A percentile compares a stretch with the other conserved stretches of the same genome.
These are phyloP conservation scores for Fusarium zealandicum DNA, from an alignment of 2,329 filamentous ascomycete species.

Conservation along the genomic window DNA sequence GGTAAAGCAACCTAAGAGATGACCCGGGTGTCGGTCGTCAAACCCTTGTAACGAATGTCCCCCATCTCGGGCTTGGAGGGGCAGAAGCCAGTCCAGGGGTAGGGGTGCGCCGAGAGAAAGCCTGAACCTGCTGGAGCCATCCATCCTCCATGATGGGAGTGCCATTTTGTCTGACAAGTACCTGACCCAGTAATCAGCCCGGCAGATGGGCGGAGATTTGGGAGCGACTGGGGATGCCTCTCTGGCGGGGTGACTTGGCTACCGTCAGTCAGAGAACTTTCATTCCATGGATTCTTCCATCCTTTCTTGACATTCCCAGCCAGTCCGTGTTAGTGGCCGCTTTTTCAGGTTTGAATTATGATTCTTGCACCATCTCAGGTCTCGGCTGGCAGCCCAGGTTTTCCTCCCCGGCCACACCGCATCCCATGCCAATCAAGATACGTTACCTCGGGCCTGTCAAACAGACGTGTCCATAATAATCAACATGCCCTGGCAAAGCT, in stretches of 20 bases:
- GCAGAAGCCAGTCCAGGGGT: neutral
- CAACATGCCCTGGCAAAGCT: conserved; percentile 19
- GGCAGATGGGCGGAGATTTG: conserved; percentile 18
- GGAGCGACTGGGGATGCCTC: conserved; percentile 10
- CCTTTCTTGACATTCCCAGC: conserved; percentile 22
- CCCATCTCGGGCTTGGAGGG: neutral
- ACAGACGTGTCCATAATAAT: neutral
- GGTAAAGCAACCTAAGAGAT: conserved; percentile 19
- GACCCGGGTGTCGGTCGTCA: conserved; percentile 26
- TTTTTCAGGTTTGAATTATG: neutral
- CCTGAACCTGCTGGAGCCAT: neutral
- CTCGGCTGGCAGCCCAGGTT: conserved; percentile 17
- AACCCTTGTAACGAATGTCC: conserved; percentile 14
- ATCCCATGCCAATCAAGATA: conserved; percentile 17
- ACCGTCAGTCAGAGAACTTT: too few species aligned
- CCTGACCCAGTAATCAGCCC: conserved; percentile 19
- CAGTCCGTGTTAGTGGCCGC: conserved; percentile 27
- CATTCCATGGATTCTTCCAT: neutral
- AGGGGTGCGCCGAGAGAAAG: conserved; percentile 10
- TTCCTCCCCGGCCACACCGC: conserved; percentile 27
- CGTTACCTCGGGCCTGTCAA: conserved; percentile 21
- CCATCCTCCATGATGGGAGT: too few species aligned
- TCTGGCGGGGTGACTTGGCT: conserved; percentile 21
- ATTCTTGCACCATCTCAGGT: conserved; percentile 8
- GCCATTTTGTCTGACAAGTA: conserved; percentile 30